Evolutionary conservation across 164 flowering plant genomes (phyloP), one percentile per base, ranked within the genome.

Genomic region (Paratinospora sagittata): DNA sequence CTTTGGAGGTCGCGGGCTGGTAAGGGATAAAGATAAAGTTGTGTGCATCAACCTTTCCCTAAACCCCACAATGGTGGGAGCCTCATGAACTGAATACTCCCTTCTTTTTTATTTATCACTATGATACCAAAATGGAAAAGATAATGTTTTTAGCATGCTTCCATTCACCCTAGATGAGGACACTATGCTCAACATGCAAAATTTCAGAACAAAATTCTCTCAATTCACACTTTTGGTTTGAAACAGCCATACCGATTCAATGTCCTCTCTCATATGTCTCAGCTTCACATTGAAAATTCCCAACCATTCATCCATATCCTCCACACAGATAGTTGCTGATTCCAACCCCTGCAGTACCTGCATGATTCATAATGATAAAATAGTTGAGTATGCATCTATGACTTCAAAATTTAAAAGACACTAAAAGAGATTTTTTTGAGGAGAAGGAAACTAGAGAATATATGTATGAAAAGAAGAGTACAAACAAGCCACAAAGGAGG

Each of bases 281-380:
- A 96, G 92, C 84, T 96, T 96, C 65, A 93, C 84, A 80, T 96
- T 96, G 80, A 96, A 96, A 77, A 96, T 93, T 55, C 96, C 87
- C 58, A 96, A 82, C 99, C 99, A 96, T 82, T 92, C 98, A 82
- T 96, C 97, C 99, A 96, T 91, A 79, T 96, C 99, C 43, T 96
- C 99, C 67, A 93, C 99, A 85, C 93, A 88, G 77, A 79, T 82
- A 49, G 87, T 75, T 55, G 99, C 99, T 70, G 90, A 80, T 80
- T 93, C 98, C 66, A 96, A 89, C 68, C 98, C 99, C 78, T 86
- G 92, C 80, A 91, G 65, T 27, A 96, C 95, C 99, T 96, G 85
- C 77, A 81, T 71, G 63, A 43, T 27, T 64, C 61, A 68, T 47
- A 61, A 64, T 58, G 37, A 55, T 69, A 49, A 76, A 67, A 21